Percentiles rank a stretch among this genome's conserved stretches.
Evolutionary conservation across 2,329 filamentous ascomycete genomes (phyloP).

Genomic region (Fusarium guadeloupense): DNA sequence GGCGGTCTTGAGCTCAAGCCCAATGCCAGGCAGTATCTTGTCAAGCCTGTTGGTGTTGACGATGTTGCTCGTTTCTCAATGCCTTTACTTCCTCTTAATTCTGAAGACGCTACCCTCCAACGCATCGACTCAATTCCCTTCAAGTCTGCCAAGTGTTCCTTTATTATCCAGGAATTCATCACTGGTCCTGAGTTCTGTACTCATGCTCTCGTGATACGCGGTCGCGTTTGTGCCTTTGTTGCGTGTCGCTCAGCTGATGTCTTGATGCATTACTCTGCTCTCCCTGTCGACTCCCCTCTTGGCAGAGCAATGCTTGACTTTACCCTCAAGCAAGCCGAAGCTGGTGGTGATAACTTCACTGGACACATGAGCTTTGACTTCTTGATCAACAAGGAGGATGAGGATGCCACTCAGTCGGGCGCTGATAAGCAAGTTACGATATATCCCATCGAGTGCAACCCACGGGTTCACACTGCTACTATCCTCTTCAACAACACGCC

Average conservation of each 20-base stretch:
- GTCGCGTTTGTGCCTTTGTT: constrained; percentile 71
- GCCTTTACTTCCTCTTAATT: constrained; percentile 69
- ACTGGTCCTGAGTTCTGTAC: constrained; percentile 73
- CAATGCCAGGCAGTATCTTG: constrained; percentile 61
- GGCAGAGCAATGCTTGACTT: constrained; percentile 70
- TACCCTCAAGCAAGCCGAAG: constrained; percentile 65
- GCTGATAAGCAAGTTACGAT: constrained; percentile 50
- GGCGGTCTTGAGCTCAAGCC: constrained; percentile 37
- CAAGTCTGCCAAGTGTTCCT: constrained; percentile 52
- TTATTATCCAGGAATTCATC: constrained; percentile 71
- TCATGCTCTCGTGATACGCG: constrained; percentile 72
- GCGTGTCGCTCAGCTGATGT: constrained; percentile 71
- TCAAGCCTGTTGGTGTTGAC: constrained; percentile 72
- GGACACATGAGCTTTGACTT: constrained; percentile 80
- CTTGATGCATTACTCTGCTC: constrained; percentile 71
- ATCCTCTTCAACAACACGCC: constrained; percentile 64
- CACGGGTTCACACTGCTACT: constrained; percentile 73
- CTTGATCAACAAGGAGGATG: constrained; percentile 54
- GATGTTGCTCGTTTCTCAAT: constrained; percentile 68
- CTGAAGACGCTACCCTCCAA: constrained; percentile 64
- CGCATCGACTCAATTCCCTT: constrained; percentile 57
- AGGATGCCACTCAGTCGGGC: constrained; percentile 5
- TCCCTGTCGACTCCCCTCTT: constrained; percentile 64
- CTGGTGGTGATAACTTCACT: constrained; percentile 62
- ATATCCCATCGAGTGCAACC: constrained; percentile 77